Base-by-base conservation (phyloP, 139 green algal species). In the Haematococcus lacustris region DNA sequence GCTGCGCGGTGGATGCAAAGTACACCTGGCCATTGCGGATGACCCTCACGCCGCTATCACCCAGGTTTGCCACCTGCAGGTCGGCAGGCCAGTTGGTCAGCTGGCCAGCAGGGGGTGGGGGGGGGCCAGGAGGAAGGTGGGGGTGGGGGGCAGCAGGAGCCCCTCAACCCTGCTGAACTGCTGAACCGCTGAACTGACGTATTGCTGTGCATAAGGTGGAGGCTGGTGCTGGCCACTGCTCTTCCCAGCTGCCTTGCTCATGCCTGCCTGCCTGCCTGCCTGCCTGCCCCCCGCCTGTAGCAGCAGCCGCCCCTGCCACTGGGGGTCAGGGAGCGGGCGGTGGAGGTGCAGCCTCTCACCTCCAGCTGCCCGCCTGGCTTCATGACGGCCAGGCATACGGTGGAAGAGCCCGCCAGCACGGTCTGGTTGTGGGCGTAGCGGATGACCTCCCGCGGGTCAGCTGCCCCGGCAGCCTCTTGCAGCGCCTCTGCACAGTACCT, bases 1-100 rank as follows among this genome's bases (percentile, higher is more conserved):
- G 88, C 86, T 97, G 91, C 41, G 82, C 66, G 83, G 89, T 74
- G 3, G 86, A 94, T 23, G 79, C 82, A 66, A 90, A 88, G 6
- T 90, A 68, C 35, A 93, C 74, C 34, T 81, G 50, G 21, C 88
- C 88, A 33, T 86, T 66, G 1, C 93, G 75, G 51, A 97, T 38
- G 26, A 96, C 70, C 34, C 80, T 69, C 37, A 94, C 81, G 23
- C 89, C 89, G 73, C 83, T 88, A 78, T 97, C 93, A 1, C 92
- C 92, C 65, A 97, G 76, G 66, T 92, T 92, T 4, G 88, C 88
- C 3, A 94, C 72, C 51, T 89, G 74, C 68, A 93, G 47, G n/a
- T n/a, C n/a, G n/a, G n/a, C n/a, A 1, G 67, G 3, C 71, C 53
- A 68, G 68, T 68, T 68, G 70, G 51, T 21, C 71, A 30, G 21